Percentiles rank a stretch among this genome's conserved stretches.
Evolutionary conservation across 2,329 filamentous ascomycete genomes (phyloP).

Genomic region (Zasmidium citrigriseum): DNA sequence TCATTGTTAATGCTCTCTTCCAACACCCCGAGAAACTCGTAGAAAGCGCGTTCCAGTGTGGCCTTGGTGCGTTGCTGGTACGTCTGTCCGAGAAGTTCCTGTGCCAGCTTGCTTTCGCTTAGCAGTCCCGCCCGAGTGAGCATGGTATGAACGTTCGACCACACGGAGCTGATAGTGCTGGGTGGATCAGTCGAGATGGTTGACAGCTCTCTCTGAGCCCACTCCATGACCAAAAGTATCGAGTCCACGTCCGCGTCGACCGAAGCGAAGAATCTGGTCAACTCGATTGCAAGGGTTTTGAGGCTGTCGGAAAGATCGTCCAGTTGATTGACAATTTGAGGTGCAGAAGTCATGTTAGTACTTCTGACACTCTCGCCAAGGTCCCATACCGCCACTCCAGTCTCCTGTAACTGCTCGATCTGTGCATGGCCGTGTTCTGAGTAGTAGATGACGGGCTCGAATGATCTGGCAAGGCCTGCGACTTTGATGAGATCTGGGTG

Average conservation of each 20-base stretch:
- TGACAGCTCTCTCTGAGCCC: conserved; percentile 82
- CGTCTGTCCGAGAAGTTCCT: conserved; percentile 72
- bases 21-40: conserved; percentile 80
- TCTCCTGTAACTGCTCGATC: conserved; percentile 85
- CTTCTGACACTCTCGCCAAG: conserved; percentile 84
- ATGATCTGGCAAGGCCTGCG: conserved; percentile 82
- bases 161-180: conserved; percentile 68
- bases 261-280: conserved; percentile 89
- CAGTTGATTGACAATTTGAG: conserved; percentile 80
- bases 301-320: conserved; percentile 84
- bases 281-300: conserved; percentile 78
- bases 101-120: conserved; percentile 22
- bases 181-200: conserved; percentile 65
- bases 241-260: conserved; percentile 92
- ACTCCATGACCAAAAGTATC: conserved; percentile 94
- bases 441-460: conserved; percentile 93
- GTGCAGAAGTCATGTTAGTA: conserved; percentile 88
- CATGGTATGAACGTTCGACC: conserved; percentile 80
- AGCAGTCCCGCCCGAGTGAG: conserved; percentile 61
- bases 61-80: conserved; percentile 76
- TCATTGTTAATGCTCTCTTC: conserved; percentile 88
- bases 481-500: conserved; percentile 89
- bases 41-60: conserved; percentile 82
- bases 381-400: conserved; percentile 92
- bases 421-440: conserved; percentile 86